phyloP scores from a whole-genome alignment of 1,139 yeast genomes.

The Suzukiozyma palmioleophila region DNA sequence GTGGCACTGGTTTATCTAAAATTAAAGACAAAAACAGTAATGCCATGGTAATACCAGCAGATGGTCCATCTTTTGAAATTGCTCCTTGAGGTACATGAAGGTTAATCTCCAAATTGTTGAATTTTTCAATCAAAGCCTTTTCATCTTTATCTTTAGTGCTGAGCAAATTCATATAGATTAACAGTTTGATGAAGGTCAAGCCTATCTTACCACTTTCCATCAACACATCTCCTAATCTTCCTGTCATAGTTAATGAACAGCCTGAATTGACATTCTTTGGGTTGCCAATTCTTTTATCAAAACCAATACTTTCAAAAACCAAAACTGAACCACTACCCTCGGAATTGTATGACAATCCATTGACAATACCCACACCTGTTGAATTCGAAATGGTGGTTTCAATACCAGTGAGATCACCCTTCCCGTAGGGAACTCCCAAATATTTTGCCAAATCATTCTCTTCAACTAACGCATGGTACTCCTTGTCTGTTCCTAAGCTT shows the following conservation, averaged over 20 bases:
- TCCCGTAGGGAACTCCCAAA: constrained; percentile 47
- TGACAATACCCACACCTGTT: constrained; percentile 66
- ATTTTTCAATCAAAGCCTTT: constrained; percentile 33
- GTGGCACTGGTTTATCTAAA: constrained; percentile 61
- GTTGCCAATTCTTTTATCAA: constrained; percentile 40
- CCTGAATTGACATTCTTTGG: constrained; percentile 22
- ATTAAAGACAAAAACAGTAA: constrained; percentile 71
- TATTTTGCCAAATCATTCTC: constrained; percentile 45
- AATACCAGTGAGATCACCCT: constrained; percentile 14
- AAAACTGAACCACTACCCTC: constrained; percentile 86
- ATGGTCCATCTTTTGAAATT: constrained; percentile 86
- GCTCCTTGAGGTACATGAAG: constrained; percentile 91
- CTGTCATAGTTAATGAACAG: constrained; percentile 62
- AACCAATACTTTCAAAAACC: constrained; percentile 74
- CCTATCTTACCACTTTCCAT: constrained; percentile 83
- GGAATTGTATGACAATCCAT: constrained; percentile 84
- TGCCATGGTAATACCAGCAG: constrained; percentile 91
- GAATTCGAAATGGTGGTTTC: constrained; percentile 24
- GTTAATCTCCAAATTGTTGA: constrained; percentile 62
- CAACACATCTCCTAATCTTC: constrained; percentile 78
- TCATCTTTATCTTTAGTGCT: constrained; percentile 20
- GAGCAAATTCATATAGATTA: constrained; percentile 35
- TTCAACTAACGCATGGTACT: constrained; percentile 36
- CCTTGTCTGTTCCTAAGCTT: constrained; percentile 15
- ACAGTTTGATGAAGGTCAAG: constrained; percentile 64